Evolutionary conservation across 805 yeast genomes (phyloP).

Genomic region (Schizosaccharomyces lindneri): DNA sequence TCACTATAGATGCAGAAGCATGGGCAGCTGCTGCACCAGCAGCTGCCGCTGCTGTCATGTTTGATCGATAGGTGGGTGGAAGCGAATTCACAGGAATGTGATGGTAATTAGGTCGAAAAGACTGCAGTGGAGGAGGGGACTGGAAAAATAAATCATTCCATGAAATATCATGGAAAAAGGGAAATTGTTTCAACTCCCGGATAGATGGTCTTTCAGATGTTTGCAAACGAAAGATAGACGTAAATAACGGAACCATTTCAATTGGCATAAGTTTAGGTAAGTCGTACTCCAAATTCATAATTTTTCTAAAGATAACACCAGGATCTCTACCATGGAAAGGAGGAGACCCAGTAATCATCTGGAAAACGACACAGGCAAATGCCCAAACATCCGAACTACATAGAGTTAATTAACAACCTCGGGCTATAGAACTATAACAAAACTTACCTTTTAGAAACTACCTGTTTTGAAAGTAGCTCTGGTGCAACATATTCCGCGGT

Average conservation of each 20-base stretch:
- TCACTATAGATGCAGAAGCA: neutral
- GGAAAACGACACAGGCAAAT: slow-evolving; percentile 1
- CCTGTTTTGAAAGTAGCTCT: neutral
- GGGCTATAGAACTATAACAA: too few relatives aligned
- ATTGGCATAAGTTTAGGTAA: neutral
- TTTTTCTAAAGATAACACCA: neutral
- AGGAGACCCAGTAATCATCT: neutral
- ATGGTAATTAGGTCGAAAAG: neutral
- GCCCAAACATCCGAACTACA: neutral
- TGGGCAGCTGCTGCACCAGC: neutral
- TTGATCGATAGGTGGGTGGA: neutral
- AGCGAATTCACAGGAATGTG: neutral
- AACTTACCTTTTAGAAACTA: neutral
- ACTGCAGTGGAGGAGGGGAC: neutral
- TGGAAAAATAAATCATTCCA: neutral
- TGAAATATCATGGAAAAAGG: neutral
- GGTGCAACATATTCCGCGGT: slow-evolving; percentile 5
- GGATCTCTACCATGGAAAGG: neutral
- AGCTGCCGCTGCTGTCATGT: neutral
- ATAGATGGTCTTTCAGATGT: neutral
- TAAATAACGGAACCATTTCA: neutral
- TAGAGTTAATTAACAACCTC: neutral
- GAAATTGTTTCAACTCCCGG: neutral
- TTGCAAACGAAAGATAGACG: neutral
- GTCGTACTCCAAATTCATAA: neutral